A percentile compares a stretch with the other conserved stretches of the same genome.
Conservation (phyloP, 148 eudicot genomes). For the Fagopyrum homotropicum region DNA sequence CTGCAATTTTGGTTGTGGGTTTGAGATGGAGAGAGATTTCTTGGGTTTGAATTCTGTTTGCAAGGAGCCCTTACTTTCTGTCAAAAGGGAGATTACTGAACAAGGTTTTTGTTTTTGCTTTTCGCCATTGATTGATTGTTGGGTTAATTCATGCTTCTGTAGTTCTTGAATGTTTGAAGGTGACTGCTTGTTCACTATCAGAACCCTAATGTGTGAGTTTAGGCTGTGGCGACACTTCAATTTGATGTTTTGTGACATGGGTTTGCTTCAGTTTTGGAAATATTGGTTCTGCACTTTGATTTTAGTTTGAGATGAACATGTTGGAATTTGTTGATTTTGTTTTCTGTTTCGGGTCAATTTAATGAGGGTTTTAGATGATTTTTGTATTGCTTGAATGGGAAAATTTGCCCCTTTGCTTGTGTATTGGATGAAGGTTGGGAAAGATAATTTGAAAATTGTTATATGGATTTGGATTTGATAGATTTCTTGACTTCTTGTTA, state of each 20-base stretch:
- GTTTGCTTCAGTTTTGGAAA: neutral
- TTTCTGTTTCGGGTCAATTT: neutral
- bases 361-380: neutral
- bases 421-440: neutral
- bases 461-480: too few species aligned
- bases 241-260: neutral
- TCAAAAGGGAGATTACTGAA: slow-evolving; percentile 14
- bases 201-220: neutral
- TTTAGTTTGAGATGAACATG: neutral
- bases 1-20: neutral
- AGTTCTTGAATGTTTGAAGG: neutral
- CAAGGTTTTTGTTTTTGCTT: slow-evolving; percentile 5
- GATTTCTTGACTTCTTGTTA: too few species aligned
- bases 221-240: neutral
- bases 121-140: neutral
- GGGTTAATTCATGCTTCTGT: neutral
- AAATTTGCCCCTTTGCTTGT: neutral
- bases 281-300: neutral
- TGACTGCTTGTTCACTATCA: neutral
- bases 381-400: neutral
- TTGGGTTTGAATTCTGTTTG: slow-evolving; percentile 5
- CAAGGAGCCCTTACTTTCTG: neutral
- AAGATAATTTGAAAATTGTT: too few species aligned
- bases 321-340: neutral
- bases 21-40: slow-evolving; percentile 11